A percentile compares a stretch with the other conserved stretches of the same genome.
Conservation (phyloP, 1,284 basidiomycete genomes). For the Leccinum pallidistipes region DNA sequence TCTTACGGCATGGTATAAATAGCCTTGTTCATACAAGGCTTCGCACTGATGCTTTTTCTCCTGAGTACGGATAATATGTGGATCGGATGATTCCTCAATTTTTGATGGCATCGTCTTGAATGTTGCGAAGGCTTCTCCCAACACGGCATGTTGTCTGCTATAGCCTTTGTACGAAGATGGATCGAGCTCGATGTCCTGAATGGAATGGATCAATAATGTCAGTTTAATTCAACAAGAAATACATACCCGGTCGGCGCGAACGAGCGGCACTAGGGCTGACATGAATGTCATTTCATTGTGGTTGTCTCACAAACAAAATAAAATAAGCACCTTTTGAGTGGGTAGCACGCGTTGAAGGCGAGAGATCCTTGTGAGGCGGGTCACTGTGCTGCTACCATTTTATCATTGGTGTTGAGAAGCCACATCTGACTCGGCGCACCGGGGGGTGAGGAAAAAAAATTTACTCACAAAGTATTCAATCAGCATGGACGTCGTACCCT, state of each 20-base stretch:
- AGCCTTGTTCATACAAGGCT: background rate
- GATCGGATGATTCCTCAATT: conserved; percentile 1
- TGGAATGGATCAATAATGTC: background rate
- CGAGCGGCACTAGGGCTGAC: background rate
- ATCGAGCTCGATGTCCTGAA: conserved; percentile 7
- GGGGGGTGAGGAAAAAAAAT: no score
- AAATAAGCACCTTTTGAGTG: no score
- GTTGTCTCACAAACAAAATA: no score
- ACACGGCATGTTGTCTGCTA: conserved; percentile 3
- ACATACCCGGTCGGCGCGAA: conserved; percentile 13
- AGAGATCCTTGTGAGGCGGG: no score
- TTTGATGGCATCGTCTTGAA: conserved; percentile 3
- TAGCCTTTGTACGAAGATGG: conserved; percentile 5
- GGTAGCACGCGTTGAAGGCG: no score
- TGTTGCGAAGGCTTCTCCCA: background rate
- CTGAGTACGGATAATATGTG: conserved; percentile 2
- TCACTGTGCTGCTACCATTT: no score
- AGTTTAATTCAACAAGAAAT: background rate
- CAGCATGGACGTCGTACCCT: no score
- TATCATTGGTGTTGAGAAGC: no score
- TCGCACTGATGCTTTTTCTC: conserved; percentile 11
- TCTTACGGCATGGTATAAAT: background rate
- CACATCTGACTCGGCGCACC: no score
- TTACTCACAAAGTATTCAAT: no score
- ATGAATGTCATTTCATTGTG: no score